Evolutionary conservation across 257 asterid species (phyloP), one percentile per base, ranked within the genome.

Genomic region (Rhazya stricta): DNA sequence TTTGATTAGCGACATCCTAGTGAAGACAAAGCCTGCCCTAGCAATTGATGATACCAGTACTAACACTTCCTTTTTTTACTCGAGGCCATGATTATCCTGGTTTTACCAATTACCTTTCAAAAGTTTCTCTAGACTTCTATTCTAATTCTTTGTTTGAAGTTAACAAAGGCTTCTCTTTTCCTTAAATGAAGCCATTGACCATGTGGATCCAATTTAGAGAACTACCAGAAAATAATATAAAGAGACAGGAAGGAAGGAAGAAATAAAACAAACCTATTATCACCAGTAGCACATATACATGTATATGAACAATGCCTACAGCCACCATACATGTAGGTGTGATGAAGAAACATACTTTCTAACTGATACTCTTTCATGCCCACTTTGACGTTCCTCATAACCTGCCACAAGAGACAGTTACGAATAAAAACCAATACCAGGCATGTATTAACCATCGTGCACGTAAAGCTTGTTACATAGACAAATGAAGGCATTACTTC

Each of bases 291-390:
- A 81, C 97, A 94, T 82, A 92, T 88, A 69, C 99, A 94, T 58
- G 99, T 94, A 84, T 94, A 94, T n/a, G 99, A 94, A 83, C 97
- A 94, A 83, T 92, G 97, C 82, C 99, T 85, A 83, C 97, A 92
- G 67, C 97, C 94, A 82, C 99, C 99, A 84, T 89, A 92, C 96
- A 94, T 88, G 89, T 94, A 94, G n/a, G 97, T 88, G 84, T 94
- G 99, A 82, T 94, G 97, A 81, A 92, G 97, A 85, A 94, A 94
- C 86, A 90, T 79, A 86, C 99, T 94, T 84, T 94, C 97, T 76
- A 90, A 78, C 80, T 94, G 99, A 84, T 94, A 94, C 80, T 94
- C 97, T 83, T 89, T 92, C 96, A 92, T 92, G 76, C 97, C 97
- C 74, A 76, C 92, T 82, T 81, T 84, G 72, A 91, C 76, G 73